Base-by-base conservation (phyloP, 345 rosid genomes). In the Citrus hindsii region DNA sequence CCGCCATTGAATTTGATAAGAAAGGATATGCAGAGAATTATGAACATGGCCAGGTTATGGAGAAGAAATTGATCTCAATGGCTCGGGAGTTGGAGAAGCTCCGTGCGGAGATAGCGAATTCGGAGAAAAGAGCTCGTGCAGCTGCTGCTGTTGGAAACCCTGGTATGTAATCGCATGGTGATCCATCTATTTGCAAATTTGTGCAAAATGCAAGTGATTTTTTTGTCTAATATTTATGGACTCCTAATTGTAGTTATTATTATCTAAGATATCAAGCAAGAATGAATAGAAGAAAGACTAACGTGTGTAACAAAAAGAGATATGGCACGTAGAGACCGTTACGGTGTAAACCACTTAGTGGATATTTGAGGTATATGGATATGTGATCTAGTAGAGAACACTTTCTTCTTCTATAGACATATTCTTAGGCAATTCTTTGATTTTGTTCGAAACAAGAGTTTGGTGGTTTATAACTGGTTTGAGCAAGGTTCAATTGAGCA, bases 51-150 rank as follows among this genome's bases (percentile, higher is more conserved):
- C 91, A 91, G 82, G 86, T 82, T 64, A 96, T 96, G 98, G 97
- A 92, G 90, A 92, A 91, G 62, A 96, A 96, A 64, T 82, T 96
- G 90, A 82, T 96, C 74, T 86, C 94, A 74, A 96, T 96, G 97
- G 95, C 97, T 79, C 86, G 97, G 35, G 99, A 96, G 79, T 51
- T 96, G 86, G 98, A 96, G 86, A 96, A 96, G 82, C 99, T 96
- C 79, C 88, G 92, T 55, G 94, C 99, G 28, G 99, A 96, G 87
- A 88, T 91, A 77, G 97, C 95, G 56, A 96, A 87, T 88, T 87
- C 93, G 6, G 98, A 92, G 80, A 91, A 87, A 84, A 88, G 98
- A 86, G 90, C 87, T 79, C 91, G 79, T 72, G 81, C 86, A 9
- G 67, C 83, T 83, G 89, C 84, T 81, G 88, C 90, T 83, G 89